Base-by-base conservation (phyloP, 2,329 filamentous ascomycete genomes). In the Zalaria obscura region DNA sequence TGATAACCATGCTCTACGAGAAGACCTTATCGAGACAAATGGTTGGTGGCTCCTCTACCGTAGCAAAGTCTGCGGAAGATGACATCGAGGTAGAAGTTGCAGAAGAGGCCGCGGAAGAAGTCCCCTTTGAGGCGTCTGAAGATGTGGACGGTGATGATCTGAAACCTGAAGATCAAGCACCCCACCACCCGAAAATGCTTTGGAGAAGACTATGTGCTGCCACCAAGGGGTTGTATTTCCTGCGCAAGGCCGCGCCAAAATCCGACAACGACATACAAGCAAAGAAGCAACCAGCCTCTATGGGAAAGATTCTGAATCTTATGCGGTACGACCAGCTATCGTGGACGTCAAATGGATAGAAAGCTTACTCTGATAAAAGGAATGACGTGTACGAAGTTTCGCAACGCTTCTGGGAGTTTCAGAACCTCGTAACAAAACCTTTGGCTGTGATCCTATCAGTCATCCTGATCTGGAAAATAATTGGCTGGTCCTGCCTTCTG, bases 291-390 rank as follows among this genome's bases (percentile, higher is more conserved):
- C 74, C 81, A 2, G 85, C 87, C 0, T 86, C 83, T 0, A 89
- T 88, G 62, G 87, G 87, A 5, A 93, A 93, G 55, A 91, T 94
- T 40, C 72, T 94, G 46, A 94, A 93, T 52, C 62, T 94, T 2
- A 83, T 93, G 68, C 78, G 85, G 32, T 70, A 70, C 44, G 84
- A 18, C 18, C 2, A 2, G 18, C 2, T 2, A 18, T 18, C 18
- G 2, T 18, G 18, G 2, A 18, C 18, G 18, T 18, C 18, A 18
- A 18, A 2, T 2, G 18, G 18, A 18, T 2, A 18, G 2, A 18
- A 18, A 18, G 18, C 18, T 18, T 18, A 18, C 18, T 18, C 2
- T 18, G 18, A 18, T 18, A 18, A 18, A 2, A 18, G 18, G 18
- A 32, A 32, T 3, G 29, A 32, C n/a, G 29, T 32, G n/a, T 32